phyloP scores from a whole-genome alignment of 2,329 filamentous ascomycete species.

The Colletotrichum costaricense region DNA sequence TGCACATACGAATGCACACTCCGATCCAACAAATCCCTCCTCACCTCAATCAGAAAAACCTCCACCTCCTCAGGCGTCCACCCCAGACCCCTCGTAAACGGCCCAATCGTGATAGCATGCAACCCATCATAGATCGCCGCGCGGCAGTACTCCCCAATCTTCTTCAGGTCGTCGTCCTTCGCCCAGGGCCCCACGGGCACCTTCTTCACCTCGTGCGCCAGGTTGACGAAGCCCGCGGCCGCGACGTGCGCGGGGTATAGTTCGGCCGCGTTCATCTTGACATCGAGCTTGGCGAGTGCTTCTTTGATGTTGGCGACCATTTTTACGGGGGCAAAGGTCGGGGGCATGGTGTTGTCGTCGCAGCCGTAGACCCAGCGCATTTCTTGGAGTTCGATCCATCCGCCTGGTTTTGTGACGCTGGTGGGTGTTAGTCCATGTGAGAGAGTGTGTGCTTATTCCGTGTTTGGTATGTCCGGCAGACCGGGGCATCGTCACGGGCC shows the following conservation, averaged over 20 bases:
- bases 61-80: slow-evolving; percentile 59
- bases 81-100: slow-evolving; percentile 53
- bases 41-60: slow-evolving; percentile 42
- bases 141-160: slow-evolving; percentile 58
- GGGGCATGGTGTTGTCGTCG: slow-evolving; percentile 59
- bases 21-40: slow-evolving; percentile 10
- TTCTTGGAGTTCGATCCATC: slow-evolving; percentile 67
- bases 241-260: slow-evolving; percentile 49
- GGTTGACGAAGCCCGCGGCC: slow-evolving; percentile 65
- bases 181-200: slow-evolving; percentile 67
- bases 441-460: too few species aligned
- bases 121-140: slow-evolving; percentile 52
- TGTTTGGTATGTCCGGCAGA: not conserved
- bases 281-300: slow-evolving; percentile 50
- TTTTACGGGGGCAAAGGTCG: slow-evolving; percentile 43
- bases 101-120: slow-evolving; percentile 54
- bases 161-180: slow-evolving; percentile 53
- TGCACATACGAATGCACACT: slow-evolving; percentile 20
- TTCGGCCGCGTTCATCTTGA: slow-evolving; percentile 53
- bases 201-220: slow-evolving; percentile 63
- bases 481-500: too few species aligned
- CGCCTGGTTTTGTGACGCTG: slow-evolving; percentile 64
- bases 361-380: slow-evolving; percentile 49
- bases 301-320: slow-evolving; percentile 17
- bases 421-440: slow-evolving; percentile 42